A percentile compares a stretch with the other conserved stretches of the same genome.
These are phyloP conservation scores for Emericellopsis cladophorae DNA, from an alignment of 2,329 filamentous ascomycete genomes.

Conservation along the genomic window DNA sequence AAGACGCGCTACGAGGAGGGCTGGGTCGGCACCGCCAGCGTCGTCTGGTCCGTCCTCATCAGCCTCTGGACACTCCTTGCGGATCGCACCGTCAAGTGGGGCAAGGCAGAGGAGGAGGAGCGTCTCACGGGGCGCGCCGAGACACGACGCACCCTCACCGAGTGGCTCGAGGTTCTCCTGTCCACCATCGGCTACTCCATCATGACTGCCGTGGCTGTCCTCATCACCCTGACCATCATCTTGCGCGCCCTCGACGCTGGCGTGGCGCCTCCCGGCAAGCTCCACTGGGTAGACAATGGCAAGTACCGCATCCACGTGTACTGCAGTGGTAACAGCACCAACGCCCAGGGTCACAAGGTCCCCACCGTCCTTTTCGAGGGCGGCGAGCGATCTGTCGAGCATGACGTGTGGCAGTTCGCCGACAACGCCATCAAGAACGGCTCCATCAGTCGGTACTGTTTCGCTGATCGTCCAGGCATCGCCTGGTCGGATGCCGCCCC, in stretches of 20 bases:
- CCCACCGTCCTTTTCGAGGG: conserved; percentile 81
- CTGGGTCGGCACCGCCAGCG: conserved; percentile 79
- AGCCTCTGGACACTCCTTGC: conserved; percentile 66
- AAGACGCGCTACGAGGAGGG: conserved; percentile 72
- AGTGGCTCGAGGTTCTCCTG: conserved; percentile 73
- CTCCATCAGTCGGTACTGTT: conserved; percentile 82
- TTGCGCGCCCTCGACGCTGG: conserved; percentile 70
- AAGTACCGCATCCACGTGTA: conserved; percentile 82
- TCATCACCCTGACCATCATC: conserved; percentile 70
- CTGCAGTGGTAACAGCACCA: conserved; percentile 60
- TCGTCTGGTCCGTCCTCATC: conserved; percentile 70
- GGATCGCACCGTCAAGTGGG: conserved; percentile 78
- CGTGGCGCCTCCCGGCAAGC: conserved; percentile 58
- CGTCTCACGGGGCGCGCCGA: conserved; percentile 82
- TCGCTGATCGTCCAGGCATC: conserved; percentile 84
- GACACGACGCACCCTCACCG: conserved; percentile 64
- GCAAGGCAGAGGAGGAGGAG: conserved; percentile 86
- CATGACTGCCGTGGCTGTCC: conserved; percentile 54
- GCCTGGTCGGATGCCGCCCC: conserved; percentile 85
- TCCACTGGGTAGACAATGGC: conserved; percentile 68
- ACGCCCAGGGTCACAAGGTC: conserved; percentile 35
- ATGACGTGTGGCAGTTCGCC: conserved; percentile 69
- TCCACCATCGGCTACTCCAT: conserved; percentile 60
- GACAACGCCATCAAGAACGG: conserved; percentile 65
- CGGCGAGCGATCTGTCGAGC: conserved; percentile 67